These are phyloP conservation scores for Pneumocystis carinii DNA, from an alignment of 1,139 yeast species.

Conservation along the genomic window DNA sequence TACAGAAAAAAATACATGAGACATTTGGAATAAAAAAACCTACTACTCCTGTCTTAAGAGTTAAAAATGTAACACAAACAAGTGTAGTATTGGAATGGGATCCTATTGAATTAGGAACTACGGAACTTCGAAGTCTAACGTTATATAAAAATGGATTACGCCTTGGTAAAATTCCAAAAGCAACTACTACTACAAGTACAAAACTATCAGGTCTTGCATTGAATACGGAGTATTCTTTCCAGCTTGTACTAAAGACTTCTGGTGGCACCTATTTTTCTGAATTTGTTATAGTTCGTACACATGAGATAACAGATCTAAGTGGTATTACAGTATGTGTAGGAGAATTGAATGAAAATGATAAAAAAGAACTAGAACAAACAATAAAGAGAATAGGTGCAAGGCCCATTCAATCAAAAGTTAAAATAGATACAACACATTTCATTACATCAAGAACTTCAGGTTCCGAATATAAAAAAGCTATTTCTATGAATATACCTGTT, in stretches of 20 bases:
- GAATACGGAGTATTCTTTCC: slow-evolving; percentile 69
- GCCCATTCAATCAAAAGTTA: slow-evolving; percentile 57
- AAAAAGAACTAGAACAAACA: slow-evolving; percentile 18
- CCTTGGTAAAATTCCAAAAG: slow-evolving; percentile 75
- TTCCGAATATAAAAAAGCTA: slow-evolving; percentile 59
- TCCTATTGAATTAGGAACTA: slow-evolving; percentile 65
- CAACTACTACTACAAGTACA: slow-evolving; percentile 62
- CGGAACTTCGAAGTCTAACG: slow-evolving; percentile 60
- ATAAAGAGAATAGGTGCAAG: slow-evolving; percentile 52
- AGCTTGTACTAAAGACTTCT: slow-evolving; percentile 66
- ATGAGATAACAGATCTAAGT: slow-evolving; percentile 87
- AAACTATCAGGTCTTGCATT: slow-evolving; percentile 84
- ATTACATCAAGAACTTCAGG: slow-evolving; percentile 60
- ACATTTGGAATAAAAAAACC: slow-evolving; percentile 69
- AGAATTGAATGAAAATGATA: slow-evolving; percentile 51
- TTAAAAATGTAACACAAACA: slow-evolving; percentile 79
- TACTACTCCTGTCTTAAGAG: slow-evolving; percentile 49
- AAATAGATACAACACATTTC: slow-evolving; percentile 88
- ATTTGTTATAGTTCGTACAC: slow-evolving; percentile 57
- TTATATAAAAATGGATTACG: slow-evolving; percentile 67
- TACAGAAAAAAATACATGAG: slow-evolving; percentile 60
- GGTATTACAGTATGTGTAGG: slow-evolving; percentile 76
- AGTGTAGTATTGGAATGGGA: slow-evolving; percentile 94
- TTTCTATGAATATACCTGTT: slow-evolving; percentile 77
- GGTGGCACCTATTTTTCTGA: slow-evolving; percentile 74